These are phyloP conservation scores for Sporodiniella umbellata DNA, from an alignment of 371 early-diverging fungal genomes.

Conservation along the genomic window DNA sequence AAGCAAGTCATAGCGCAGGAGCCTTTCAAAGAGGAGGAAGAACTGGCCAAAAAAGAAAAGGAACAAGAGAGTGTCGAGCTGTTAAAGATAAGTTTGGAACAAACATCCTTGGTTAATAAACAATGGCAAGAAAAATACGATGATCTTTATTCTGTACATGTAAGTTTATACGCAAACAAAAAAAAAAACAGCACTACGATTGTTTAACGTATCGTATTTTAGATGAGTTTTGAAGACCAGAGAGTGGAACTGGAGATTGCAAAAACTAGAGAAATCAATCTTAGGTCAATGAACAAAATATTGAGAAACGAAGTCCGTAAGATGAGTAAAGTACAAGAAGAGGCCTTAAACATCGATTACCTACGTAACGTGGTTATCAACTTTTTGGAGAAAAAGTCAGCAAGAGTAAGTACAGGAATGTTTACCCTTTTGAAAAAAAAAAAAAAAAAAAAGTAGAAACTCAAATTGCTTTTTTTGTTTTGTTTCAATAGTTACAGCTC, in stretches of 20 bases:
- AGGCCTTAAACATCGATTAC: constrained; percentile 70
- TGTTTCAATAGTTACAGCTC: constrained; percentile 31
- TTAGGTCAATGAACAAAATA: constrained; percentile 57
- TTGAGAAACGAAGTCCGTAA: constrained; percentile 62
- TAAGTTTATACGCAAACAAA: no score
- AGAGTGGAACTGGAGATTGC: constrained; percentile 43
- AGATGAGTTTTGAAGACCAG: constrained; percentile 13
- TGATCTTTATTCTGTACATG: no score
- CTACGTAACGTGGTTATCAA: constrained; percentile 76
- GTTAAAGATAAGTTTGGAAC: no score
- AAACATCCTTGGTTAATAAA: no score
- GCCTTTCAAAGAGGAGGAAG: neutral
- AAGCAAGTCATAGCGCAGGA: no score
- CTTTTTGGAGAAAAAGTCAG: constrained; percentile 77
- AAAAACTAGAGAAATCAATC: constrained; percentile 53
- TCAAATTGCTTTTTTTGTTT: neutral
- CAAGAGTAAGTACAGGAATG: no score
- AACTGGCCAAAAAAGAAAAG: no score
- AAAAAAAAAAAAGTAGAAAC: neutral
- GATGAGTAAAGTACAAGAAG: constrained; percentile 24
- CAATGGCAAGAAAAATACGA: no score
- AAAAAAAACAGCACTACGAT: no score
- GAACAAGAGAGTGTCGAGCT: neutral
- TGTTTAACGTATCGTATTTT: no score
- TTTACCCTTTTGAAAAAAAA: constrained; percentile 1